Evolutionary conservation across 2,329 filamentous ascomycete species (phyloP).

Genomic region (Talaromyces amestolkiae): DNA sequence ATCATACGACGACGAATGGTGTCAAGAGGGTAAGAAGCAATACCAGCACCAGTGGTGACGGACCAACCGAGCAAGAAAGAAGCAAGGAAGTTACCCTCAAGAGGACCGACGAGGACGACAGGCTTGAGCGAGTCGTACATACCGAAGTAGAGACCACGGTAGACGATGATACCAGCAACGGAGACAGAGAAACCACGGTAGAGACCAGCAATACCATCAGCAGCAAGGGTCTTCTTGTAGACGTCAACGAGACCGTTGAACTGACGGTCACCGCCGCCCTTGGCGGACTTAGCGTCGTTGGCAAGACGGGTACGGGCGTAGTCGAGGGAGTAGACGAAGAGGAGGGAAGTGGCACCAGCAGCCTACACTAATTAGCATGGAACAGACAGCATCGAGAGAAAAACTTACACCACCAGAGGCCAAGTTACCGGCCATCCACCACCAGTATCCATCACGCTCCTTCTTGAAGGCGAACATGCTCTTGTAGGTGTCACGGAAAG

Average conservation of each 20-base stretch:
- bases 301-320: constrained; percentile 99
- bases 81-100: constrained; percentile 98
- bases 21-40: constrained; percentile 99
- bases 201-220: constrained; percentile 98
- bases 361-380: constrained; percentile 51
- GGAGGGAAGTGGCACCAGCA: constrained; percentile 98
- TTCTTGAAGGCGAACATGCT: constrained; percentile 99
- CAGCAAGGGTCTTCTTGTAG: constrained; percentile 99
- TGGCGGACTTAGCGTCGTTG: constrained; percentile 99
- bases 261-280: constrained; percentile 92
- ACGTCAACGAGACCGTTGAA: constrained; percentile 99
- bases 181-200: constrained; percentile 99
- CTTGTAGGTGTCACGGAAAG: constrained; percentile 99
- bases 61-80: constrained; percentile 98
- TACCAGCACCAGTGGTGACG: constrained; percentile 99
- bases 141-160: constrained; percentile 99
- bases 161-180: constrained; percentile 98
- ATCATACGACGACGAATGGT: constrained; percentile 99
- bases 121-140: constrained; percentile 99
- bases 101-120: constrained; percentile 83
- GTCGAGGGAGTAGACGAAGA: constrained; percentile 99
- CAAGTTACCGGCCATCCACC: constrained; percentile 99
- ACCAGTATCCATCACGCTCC: constrained; percentile 94
- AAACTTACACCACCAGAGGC: constrained; percentile 95
- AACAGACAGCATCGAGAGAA: background rate